A percentile compares a stretch with the other conserved stretches of the same genome.
Evolutionary conservation across 805 yeast species (phyloP).

Genomic region (Cyberlindnera euphorbiiphila): DNA sequence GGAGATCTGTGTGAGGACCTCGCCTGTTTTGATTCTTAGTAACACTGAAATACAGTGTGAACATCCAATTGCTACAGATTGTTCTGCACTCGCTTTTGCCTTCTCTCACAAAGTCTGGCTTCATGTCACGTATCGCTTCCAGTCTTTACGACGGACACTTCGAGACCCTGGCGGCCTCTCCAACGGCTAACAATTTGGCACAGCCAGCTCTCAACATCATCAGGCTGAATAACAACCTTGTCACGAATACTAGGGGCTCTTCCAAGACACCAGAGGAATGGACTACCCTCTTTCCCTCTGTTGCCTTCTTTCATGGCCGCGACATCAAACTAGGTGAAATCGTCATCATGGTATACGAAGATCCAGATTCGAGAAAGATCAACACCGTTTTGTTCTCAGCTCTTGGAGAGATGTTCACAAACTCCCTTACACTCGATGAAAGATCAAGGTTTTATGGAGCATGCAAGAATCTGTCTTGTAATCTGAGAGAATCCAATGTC

Average conservation of each 20-base stretch:
- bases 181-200: constrained; percentile 2
- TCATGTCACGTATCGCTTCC: constrained; percentile 22
- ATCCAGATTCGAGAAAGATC: constrained; percentile 41
- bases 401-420: constrained; percentile 62
- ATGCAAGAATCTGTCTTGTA: constrained; percentile 56
- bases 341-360: constrained; percentile 47
- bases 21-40: too few relatives aligned
- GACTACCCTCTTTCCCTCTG: constrained; percentile 40
- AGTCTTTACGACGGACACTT: constrained; percentile 25
- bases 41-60: too few relatives aligned
- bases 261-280: constrained; percentile 32
- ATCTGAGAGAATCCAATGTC: constrained; percentile 51
- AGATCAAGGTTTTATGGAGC: constrained; percentile 77
- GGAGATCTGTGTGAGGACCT: too few relatives aligned
- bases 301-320: constrained; percentile 49
- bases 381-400: constrained; percentile 54
- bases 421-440: constrained; percentile 51
- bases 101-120: neutral
- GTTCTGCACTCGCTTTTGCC: neutral
- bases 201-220: constrained; percentile 25
- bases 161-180: constrained; percentile 8
- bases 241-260: constrained; percentile 15
- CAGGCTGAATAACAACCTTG: constrained; percentile 22
- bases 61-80: too few relatives aligned
- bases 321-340: constrained; percentile 45